Percentiles rank a stretch among this genome's conserved stretches.
Conservation (phyloP, 768 basidiomycete species). For the Cystobasidiopsis lactophilus region DNA sequence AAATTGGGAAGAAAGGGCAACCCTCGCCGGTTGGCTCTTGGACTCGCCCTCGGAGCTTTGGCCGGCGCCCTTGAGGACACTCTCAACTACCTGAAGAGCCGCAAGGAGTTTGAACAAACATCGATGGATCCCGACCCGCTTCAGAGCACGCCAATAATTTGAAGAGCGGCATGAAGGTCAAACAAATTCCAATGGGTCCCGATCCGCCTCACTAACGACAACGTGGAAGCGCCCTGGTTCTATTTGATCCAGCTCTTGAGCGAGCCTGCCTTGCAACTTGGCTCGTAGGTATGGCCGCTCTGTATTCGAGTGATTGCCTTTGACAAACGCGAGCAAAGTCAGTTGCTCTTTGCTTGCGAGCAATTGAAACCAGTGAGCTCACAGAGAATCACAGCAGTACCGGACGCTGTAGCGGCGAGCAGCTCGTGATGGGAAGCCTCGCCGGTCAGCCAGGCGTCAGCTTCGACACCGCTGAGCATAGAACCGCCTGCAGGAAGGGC, state of each 20-base stretch:
- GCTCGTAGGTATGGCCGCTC: constrained; percentile 74
- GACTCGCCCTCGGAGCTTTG: too few species aligned
- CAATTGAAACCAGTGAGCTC: constrained; percentile 21
- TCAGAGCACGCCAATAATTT: too few species aligned
- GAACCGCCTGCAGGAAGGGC: constrained; percentile 29
- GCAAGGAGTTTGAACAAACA: too few species aligned
- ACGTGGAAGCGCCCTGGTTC: constrained; percentile 29
- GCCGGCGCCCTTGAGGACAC: too few species aligned
- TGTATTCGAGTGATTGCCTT: constrained; percentile 55
- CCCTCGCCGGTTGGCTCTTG: too few species aligned
- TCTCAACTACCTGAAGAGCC: too few species aligned
- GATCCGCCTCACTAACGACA: constrained; percentile 46
- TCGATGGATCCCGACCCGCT: too few species aligned
- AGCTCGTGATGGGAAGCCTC: constrained; percentile 82
- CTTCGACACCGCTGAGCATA: constrained; percentile 38
- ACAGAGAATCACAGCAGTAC: constrained; percentile 66
- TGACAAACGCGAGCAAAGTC: not conserved
- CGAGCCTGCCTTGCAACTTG: constrained; percentile 20
- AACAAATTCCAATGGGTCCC: constrained; percentile 48
- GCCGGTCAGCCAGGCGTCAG: constrained; percentile 77
- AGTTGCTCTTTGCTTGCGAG: not conserved
- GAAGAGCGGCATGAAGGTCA: too few species aligned
- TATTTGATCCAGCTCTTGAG: not conserved
- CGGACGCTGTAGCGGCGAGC: constrained; percentile 50
- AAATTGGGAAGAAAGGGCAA: too few species aligned